Percentiles rank a stretch among this genome's conserved stretches.
Evolutionary conservation across 306 rosid genomes (phyloP).

Genomic region (Medicago lupulina): DNA sequence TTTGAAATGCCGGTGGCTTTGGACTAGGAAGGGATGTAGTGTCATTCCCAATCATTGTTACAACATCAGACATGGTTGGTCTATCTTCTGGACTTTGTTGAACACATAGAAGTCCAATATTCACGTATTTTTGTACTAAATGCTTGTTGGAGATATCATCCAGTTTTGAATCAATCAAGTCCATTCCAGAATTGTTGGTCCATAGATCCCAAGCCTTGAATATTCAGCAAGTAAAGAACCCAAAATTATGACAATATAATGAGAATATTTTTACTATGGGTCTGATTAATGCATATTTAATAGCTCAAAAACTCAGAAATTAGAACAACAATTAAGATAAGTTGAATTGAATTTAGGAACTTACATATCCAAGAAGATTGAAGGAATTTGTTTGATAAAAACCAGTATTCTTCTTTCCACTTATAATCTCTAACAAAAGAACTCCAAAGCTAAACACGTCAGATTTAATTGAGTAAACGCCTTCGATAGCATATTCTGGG

Average conservation of each 20-base stretch:
- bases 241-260: neutral
- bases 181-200: conserved; percentile 30
- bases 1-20: conserved; percentile 40
- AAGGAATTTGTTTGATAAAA: conserved; percentile 32
- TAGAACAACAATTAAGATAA: too few species aligned
- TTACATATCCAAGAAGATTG: conserved; percentile 51
- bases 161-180: conserved; percentile 39
- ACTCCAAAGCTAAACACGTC: conserved; percentile 42
- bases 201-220: conserved; percentile 53
- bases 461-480: conserved; percentile 39
- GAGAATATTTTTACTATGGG: too few species aligned
- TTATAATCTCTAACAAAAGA: conserved; percentile 25
- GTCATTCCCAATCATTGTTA: conserved; percentile 49
- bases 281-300: neutral
- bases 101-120: conserved; percentile 47
- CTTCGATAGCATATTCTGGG: conserved; percentile 44
- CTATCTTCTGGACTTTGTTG: conserved; percentile 49
- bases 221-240: neutral
- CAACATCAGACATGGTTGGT: conserved; percentile 49
- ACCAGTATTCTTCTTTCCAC: conserved; percentile 48
- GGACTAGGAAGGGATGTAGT: conserved; percentile 36
- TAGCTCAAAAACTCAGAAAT: too few species aligned
- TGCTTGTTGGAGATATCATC: neutral
- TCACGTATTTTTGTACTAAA: conserved; percentile 32
- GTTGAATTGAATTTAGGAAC: neutral